A percentile compares a stretch with the other conserved stretches of the same genome.
phyloP scores from a whole-genome alignment of 2,329 filamentous ascomycete genomes.

The Neopestalotiopsis rosae region DNA sequence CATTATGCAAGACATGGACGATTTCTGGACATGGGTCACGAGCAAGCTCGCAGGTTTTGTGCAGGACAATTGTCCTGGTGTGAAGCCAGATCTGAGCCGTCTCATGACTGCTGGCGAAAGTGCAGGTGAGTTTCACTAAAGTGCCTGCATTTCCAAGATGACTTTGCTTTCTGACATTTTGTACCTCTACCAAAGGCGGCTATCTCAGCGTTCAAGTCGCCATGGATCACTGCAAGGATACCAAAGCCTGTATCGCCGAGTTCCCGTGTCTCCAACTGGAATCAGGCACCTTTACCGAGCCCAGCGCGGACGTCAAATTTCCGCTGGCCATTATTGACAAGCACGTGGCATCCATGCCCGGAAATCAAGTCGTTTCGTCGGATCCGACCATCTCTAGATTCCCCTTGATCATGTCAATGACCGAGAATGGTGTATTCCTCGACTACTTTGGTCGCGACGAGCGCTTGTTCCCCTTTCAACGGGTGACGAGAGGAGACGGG shows the following conservation, averaged over 20 bases:
- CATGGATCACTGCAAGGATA: background rate
- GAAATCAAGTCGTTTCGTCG: background rate
- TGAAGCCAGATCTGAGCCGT: background rate
- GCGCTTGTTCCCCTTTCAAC: background rate
- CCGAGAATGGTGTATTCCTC: background rate
- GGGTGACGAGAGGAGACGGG: background rate
- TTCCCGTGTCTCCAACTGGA: background rate
- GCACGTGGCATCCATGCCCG: background rate
- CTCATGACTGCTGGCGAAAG: background rate
- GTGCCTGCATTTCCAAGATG: background rate
- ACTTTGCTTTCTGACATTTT: background rate
- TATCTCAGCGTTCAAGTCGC: background rate
- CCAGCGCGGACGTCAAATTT: background rate
- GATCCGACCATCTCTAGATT: background rate
- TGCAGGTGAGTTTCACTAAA: background rate
- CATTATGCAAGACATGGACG: slow-evolving; percentile 12
- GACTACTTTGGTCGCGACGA: background rate
- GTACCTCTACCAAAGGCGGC: background rate
- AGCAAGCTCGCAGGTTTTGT: background rate
- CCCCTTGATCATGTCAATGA: background rate
- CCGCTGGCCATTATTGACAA: background rate
- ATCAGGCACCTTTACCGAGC: background rate
- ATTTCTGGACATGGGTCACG: slow-evolving; percentile 10
- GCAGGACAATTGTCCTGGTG: background rate
- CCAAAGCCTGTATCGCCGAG: background rate